A percentile compares a stretch with the other conserved stretches of the same genome.
Conservation (phyloP, 2,329 filamentous ascomycete species). For the Dryadomyces sulphureus region DNA sequence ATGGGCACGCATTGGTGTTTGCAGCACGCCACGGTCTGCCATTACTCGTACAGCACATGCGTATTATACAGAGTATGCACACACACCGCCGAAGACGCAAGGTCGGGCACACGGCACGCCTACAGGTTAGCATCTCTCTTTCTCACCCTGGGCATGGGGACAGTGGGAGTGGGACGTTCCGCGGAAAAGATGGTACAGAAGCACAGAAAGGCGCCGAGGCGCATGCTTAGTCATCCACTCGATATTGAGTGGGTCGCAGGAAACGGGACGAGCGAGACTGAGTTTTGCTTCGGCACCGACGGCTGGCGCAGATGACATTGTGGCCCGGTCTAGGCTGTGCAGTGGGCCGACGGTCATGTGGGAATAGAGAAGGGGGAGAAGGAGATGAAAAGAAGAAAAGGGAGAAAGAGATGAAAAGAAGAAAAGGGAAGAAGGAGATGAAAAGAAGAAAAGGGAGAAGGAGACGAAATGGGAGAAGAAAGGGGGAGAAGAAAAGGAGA, state of each 20-base stretch:
- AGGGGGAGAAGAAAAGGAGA: not conserved
- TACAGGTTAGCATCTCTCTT: too few species aligned
- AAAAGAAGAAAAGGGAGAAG: not conserved
- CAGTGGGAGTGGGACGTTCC: not conserved
- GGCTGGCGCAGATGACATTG: too few species aligned
- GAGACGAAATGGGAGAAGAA: not conserved
- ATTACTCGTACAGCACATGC: too few species aligned
- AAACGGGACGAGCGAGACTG: too few species aligned
- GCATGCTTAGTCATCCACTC: too few species aligned
- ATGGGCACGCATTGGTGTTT: not conserved
- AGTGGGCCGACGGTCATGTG: too few species aligned
- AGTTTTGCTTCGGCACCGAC: too few species aligned
- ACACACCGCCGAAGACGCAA: not conserved
- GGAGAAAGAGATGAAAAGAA: not conserved
- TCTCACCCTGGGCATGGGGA: not conserved
- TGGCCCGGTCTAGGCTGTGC: too few species aligned
- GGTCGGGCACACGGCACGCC: not conserved
- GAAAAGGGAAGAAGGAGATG: not conserved
- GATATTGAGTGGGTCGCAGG: too few species aligned
- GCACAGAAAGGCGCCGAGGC: too few species aligned
- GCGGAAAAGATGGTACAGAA: too few species aligned
- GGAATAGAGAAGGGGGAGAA: not conserved
- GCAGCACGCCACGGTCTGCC: too few species aligned
- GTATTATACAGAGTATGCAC: not conserved
- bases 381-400: not conserved